A percentile compares a stretch with the other conserved stretches of the same genome.
Conservation (phyloP, 2,329 filamentous ascomycete species). For the Tolypocladium ovalisporum region DNA sequence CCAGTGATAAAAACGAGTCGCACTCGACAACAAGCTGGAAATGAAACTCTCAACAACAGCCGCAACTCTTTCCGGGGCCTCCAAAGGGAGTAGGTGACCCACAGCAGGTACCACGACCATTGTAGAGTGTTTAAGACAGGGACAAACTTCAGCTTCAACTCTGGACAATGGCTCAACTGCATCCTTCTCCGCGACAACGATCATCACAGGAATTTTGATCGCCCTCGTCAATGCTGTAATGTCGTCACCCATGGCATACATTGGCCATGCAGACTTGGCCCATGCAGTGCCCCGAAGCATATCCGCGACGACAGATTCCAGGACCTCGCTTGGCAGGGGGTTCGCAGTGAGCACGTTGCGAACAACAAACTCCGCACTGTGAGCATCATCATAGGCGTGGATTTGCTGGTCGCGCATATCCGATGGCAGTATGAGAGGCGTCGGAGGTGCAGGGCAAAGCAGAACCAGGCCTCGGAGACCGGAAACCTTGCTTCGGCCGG, state of each 20-base stretch:
- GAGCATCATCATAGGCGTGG: neutral
- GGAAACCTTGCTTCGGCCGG: neutral
- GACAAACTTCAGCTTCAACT: neutral
- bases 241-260: slow-evolving; percentile 4
- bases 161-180: neutral
- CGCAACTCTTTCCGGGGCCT: neutral
- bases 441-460: slow-evolving; percentile 2
- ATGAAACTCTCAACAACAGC: neutral
- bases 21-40: neutral
- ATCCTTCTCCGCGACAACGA: slow-evolving; percentile 1
- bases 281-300: slow-evolving; percentile 2
- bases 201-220: neutral
- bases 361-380: slow-evolving; percentile 1
- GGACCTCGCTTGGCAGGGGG: neutral
- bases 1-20: neutral
- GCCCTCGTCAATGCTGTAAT: neutral
- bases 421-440: neutral
- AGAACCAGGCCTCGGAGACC: slow-evolving; percentile 2
- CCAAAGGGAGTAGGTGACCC: neutral
- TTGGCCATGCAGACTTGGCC: slow-evolving; percentile 2
- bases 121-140: neutral
- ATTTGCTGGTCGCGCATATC: slow-evolving; percentile 5
- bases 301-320: neutral
- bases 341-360: slow-evolving; percentile 1
- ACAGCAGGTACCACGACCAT: neutral